phyloP scores from a whole-genome alignment of 139 green algal species.

The Chlamydomonas incerta region DNA sequence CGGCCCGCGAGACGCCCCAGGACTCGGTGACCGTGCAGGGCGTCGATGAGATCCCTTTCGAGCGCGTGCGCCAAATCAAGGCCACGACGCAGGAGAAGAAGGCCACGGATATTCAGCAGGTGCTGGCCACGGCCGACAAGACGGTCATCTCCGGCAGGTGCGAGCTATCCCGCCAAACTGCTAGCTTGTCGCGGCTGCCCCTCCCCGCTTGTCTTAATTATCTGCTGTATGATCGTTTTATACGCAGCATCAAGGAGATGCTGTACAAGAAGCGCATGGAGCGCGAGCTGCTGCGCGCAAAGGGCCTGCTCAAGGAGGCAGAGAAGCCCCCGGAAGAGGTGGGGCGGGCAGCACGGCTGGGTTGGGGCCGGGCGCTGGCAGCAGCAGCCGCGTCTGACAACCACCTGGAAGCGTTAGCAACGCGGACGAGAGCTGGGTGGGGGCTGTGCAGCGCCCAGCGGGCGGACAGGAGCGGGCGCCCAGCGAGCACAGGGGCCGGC shows the following conservation, averaged over 20 bases:
- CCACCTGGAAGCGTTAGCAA: too few relatives aligned
- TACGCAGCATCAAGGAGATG: slow-evolving; percentile 84
- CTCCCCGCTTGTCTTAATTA: too few relatives aligned
- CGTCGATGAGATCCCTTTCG: slow-evolving; percentile 95
- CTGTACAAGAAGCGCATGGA: slow-evolving; percentile 92
- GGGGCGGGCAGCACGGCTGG: neutral
- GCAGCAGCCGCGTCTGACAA: neutral
- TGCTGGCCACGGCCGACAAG: slow-evolving; percentile 69
- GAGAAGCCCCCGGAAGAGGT: slow-evolving; percentile 89
- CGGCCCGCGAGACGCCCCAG: slow-evolving; percentile 88
- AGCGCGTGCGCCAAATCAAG: slow-evolving; percentile 83
- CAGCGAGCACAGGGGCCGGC: too few relatives aligned
- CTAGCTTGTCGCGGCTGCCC: too few relatives aligned
- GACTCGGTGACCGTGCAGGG: slow-evolving; percentile 83
- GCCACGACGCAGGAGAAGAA: slow-evolving; percentile 92
- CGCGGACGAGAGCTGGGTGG: too few relatives aligned
- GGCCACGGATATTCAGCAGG: slow-evolving; percentile 77
- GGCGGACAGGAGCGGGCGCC: too few relatives aligned
- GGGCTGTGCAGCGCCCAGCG: too few relatives aligned
- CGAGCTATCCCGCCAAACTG: too few relatives aligned
- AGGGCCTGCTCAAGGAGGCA: slow-evolving; percentile 78
- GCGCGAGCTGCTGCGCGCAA: slow-evolving; percentile 88
- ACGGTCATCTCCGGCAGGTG: slow-evolving; percentile 58
- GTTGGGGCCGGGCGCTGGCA: neutral
- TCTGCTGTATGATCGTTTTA: neutral